Evolutionary conservation across 2,329 filamentous ascomycete species (phyloP), one percentile per base, ranked within the genome.

Genomic region (Alternaria triticina): DNA sequence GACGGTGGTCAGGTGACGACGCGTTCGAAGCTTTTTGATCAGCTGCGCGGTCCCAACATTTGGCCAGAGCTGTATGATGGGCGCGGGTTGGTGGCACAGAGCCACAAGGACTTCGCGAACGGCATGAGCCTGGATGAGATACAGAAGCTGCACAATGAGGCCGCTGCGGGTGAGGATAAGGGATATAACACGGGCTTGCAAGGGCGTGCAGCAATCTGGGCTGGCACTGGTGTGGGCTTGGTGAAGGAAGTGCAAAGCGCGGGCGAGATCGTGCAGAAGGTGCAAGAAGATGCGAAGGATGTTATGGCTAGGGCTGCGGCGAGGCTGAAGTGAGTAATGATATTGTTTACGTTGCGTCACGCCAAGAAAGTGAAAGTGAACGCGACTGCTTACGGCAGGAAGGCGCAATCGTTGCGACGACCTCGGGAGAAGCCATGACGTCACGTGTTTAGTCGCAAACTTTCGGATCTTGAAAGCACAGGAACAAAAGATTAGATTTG

Each of bases 41-140:
- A 81, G 23, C 74, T 88, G 13, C 84, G 85, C 0, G 87, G 87
- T 0, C 89, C 86, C 0, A 82, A 79, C 23, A 82, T 82, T 2
- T 91, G 88, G 88, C 88, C 88, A 0, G 76, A 77, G 51, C 74
- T 74, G n/a, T 90, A 88, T 69, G 84, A 87, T 72, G 88, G 84
- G 1, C 78, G 88, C 15, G 86, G 84, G 2, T 78, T 90, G 15
- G 74, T 85, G 7, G 88, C 89, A 64, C 72, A 82, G 64, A 89
- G 84, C 61, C 86, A 76, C 44, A 67, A 70, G 43, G 82, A 84
- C 64, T 74, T 73, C 10, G 67, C 65, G 5, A 72, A 74, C 10
- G 82, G 82, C 0, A 73, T 83, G 69, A 73, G 69, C 4, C 61
- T 82, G n/a, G 79, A 82, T 46, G 79, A 83, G 59, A 83, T 83